phyloP scores from a whole-genome alignment of 2,329 filamentous ascomycete species.

The Calycina marina region DNA sequence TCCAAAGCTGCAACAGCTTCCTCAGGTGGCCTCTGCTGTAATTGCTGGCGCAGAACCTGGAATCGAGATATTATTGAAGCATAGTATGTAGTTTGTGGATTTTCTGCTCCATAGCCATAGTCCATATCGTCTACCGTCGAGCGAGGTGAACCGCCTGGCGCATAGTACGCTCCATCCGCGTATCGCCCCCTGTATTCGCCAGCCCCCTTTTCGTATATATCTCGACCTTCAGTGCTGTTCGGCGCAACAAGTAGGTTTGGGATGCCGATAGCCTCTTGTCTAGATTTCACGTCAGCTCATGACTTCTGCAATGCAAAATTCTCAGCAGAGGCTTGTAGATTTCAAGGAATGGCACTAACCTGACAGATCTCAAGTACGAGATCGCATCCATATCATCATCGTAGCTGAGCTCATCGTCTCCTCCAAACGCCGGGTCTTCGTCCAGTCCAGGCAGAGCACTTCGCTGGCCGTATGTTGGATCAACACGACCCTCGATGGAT shows the following conservation, averaged over 20 bases:
- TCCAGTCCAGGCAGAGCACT: slow-evolving; percentile 54
- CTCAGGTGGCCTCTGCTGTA: slow-evolving; percentile 41
- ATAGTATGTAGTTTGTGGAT: slow-evolving; percentile 53
- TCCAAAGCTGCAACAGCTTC: slow-evolving; percentile 38
- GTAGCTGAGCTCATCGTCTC: slow-evolving; percentile 47
- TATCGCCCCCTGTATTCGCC: slow-evolving; percentile 52
- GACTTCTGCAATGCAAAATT: slow-evolving; percentile 5
- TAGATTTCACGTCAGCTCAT: slow-evolving; percentile 35
- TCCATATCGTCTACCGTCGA: slow-evolving; percentile 17
- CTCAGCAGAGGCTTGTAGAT: slow-evolving; percentile 27
- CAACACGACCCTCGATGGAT: slow-evolving; percentile 26
- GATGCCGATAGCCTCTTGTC: slow-evolving; percentile 60
- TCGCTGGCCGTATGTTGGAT: slow-evolving; percentile 57
- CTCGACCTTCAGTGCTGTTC: slow-evolving; percentile 25
- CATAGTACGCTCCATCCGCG: slow-evolving; percentile 66
- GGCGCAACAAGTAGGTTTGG: slow-evolving; percentile 57
- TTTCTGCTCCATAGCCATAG: slow-evolving; percentile 16
- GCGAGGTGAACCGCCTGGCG: slow-evolving; percentile 28
- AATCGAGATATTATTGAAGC: slow-evolving; percentile 51
- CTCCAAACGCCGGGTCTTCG: slow-evolving; percentile 18
- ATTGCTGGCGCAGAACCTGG: slow-evolving; percentile 41
- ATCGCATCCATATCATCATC: slow-evolving; percentile 49
- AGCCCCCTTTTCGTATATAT: slow-evolving; percentile 33
- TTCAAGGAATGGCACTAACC: slow-evolving; percentile 33
- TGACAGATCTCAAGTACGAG: slow-evolving; percentile 55